Evolutionary conservation across 345 rosid genomes (phyloP), one percentile per base, ranked within the genome.

Genomic region (Reutealis trisperma): DNA sequence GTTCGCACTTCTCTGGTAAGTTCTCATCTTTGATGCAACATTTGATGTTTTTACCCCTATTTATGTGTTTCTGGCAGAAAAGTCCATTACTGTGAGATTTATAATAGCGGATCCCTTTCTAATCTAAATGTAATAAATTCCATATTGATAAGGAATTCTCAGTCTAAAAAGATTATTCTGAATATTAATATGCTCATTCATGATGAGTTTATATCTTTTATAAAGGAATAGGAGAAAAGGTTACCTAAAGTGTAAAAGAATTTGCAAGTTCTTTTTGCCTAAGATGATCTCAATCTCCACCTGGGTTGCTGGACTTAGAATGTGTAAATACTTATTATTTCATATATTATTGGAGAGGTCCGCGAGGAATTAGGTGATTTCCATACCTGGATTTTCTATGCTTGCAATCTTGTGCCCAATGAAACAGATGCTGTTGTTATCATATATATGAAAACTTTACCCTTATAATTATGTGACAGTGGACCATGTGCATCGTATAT

Each of bases 401-500:
- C 27, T 25, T 44, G 55, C 5, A 44, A 41, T 57, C 65, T 1
- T 27, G 12, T 18, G 30, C 14, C 21, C 14, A 13, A 49, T 14
- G 54, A 9, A 45, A 2, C 2, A 27, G 11, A 2, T 5, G 13
- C 19, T 42, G 6, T 27, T 14, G 6, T 9, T 47, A 24, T 25
- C 14, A 19, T 12, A 37, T 63, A 14, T 32, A 25, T 54, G 55
- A 19, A 34, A 41, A 32, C 3, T 5, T 21, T 15, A 27, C 51
- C 12, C 6, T 65, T 51, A 27, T 24, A 5, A n/a, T 78, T 62
- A 42, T 44, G 45, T 72, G 21, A 52, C 66, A 90, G 97, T 82
- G 85, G 90, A 57, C 90, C 90, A 1, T 91, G 96, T 74, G 90
- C 83, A 75, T 93, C 96, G 37, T 93, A 86, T 85, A 27, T 83